phyloP scores from a whole-genome alignment of 495 filamentous ascomycete genomes.

The Neurospora sublineolata region DNA sequence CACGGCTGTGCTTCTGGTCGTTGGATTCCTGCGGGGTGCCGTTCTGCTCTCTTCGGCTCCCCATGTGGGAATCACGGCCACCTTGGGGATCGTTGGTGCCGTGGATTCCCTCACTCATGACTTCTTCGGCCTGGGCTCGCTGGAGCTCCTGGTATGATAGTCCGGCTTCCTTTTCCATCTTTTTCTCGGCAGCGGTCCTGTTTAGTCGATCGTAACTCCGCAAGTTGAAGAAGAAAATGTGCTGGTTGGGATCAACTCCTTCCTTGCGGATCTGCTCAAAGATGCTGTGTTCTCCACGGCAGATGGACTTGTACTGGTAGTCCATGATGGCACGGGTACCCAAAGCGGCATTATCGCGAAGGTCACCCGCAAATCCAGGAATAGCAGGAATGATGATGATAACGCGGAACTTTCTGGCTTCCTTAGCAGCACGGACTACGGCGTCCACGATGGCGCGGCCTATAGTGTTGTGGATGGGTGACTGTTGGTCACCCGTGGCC shows the following conservation, averaged over 20 bases:
- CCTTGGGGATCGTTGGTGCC: slow-evolving; percentile 36
- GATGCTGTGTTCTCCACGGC: slow-evolving; percentile 81
- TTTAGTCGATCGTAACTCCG: slow-evolving; percentile 85
- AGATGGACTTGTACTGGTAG: slow-evolving; percentile 94
- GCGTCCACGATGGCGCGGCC: slow-evolving; percentile 85
- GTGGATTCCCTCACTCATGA: slow-evolving; percentile 67
- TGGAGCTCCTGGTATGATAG: slow-evolving; percentile 79
- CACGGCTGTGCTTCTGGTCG: slow-evolving; percentile 12
- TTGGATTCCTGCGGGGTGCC: neutral
- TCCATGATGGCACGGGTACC: slow-evolving; percentile 96
- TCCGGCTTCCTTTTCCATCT: slow-evolving; percentile 65
- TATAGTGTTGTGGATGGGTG: slow-evolving; percentile 76
- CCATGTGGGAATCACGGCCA: slow-evolving; percentile 30
- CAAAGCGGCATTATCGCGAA: slow-evolving; percentile 66
- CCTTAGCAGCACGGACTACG: slow-evolving; percentile 66
- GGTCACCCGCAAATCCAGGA: slow-evolving; percentile 87
- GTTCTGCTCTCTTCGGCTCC: slow-evolving; percentile 30
- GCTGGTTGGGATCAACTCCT: slow-evolving; percentile 66
- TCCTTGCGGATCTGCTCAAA: slow-evolving; percentile 64
- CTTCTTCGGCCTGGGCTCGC: slow-evolving; percentile 69
- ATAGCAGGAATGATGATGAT: slow-evolving; percentile 84
- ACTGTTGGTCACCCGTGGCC: slow-evolving; percentile 78
- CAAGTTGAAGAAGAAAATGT: slow-evolving; percentile 88
- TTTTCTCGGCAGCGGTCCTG: slow-evolving; percentile 54
- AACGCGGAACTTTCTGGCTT: slow-evolving; percentile 79